Conservation (phyloP, 2,329 filamentous ascomycete genomes). For the Colletotrichum cuscutae region DNA sequence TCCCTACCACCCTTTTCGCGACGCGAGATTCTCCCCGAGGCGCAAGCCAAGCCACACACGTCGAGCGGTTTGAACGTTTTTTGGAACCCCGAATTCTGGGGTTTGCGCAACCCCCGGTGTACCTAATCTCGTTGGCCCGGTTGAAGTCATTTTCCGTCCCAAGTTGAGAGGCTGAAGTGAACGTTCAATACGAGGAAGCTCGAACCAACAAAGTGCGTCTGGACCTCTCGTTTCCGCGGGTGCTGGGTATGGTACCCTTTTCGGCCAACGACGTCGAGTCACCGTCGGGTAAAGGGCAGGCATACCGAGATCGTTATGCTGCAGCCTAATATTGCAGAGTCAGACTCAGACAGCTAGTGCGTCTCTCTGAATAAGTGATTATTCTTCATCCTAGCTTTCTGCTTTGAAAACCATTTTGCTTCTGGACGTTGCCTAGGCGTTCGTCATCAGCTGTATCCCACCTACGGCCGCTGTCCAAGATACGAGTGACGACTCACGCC, state of each 20-base stretch:
- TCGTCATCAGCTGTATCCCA: neutral
- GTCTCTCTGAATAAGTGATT: neutral
- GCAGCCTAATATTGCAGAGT: neutral
- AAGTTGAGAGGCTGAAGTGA: neutral
- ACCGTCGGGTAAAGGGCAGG: neutral
- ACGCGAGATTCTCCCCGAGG: conserved; percentile 18
- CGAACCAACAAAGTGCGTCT: neutral
- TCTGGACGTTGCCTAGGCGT: neutral
- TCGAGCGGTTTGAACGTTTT: conserved; percentile 13
- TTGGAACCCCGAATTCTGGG: conserved; percentile 22
- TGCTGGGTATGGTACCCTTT: neutral
- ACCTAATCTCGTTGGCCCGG: neutral
- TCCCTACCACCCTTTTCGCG: conserved; percentile 1
- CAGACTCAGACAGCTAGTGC: neutral
- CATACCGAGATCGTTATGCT: neutral
- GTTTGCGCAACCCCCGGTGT: neutral
- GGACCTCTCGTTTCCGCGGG: neutral
- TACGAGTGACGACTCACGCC: neutral
- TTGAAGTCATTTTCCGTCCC: neutral
- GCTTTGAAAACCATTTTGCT: neutral
- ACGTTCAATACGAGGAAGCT: neutral
- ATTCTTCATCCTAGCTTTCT: neutral
- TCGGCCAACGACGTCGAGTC: neutral
- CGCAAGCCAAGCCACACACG: neutral
- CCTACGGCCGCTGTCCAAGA: neutral